Conservation (phyloP, 2,329 filamentous ascomycete genomes). For the Xylariales sp. region DNA sequence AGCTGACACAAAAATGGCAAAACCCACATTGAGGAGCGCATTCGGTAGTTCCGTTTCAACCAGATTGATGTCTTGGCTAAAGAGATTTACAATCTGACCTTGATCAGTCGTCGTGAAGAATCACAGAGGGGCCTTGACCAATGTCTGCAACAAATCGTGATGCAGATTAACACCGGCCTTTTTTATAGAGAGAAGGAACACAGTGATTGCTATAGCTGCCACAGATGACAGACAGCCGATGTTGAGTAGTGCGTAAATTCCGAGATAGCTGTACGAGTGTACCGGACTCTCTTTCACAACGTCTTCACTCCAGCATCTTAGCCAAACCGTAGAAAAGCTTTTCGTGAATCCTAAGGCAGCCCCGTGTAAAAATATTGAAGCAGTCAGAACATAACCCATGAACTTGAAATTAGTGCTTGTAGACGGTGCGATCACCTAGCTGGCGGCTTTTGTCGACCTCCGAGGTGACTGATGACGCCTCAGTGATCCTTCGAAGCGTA, state of each 20-base stretch:
- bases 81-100: constrained; percentile 32
- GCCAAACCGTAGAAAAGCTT: constrained; percentile 21
- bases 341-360: constrained; percentile 15
- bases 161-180: constrained; percentile 16
- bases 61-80: constrained; percentile 35
- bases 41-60: constrained; percentile 32
- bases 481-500: not conserved
- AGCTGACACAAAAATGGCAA: constrained; percentile 16
- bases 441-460: constrained; percentile 12
- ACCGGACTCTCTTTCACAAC: constrained; percentile 8
- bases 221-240: constrained; percentile 14
- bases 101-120: constrained; percentile 31
- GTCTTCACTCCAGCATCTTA: constrained; percentile 20
- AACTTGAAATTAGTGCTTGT: constrained; percentile 21
- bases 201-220: constrained; percentile 10
- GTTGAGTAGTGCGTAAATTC: constrained; percentile 20
- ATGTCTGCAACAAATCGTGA: constrained; percentile 23
- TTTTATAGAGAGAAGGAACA: constrained; percentile 13
- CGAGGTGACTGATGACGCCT: constrained; percentile 3
- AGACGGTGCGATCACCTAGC: constrained; percentile 17
- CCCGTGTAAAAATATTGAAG: constrained; percentile 11
- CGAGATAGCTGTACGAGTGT: constrained; percentile 20
- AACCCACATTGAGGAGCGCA: constrained; percentile 19
- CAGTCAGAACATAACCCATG: constrained; percentile 13
- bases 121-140: constrained; percentile 32